A percentile compares a stretch with the other conserved stretches of the same genome.
Conservation (phyloP, 176 grass and related monocot genomes). For the Oropetium thomaeum region DNA sequence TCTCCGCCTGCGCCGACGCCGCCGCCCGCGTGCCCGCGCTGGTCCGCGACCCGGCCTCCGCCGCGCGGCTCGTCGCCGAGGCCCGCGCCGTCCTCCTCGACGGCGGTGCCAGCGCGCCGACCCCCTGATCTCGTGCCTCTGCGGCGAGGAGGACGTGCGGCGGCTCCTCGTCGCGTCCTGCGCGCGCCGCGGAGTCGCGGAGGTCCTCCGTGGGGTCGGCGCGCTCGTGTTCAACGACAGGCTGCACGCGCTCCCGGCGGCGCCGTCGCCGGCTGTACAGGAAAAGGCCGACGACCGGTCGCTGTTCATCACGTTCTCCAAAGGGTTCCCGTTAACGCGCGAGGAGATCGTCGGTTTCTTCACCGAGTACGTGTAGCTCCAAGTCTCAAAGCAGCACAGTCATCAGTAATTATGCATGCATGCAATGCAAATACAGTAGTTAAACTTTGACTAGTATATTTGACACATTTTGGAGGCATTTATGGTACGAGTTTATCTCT, state of each 20-base stretch:
- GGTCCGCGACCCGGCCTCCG: neutral
- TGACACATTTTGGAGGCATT: neutral
- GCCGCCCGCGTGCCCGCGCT: neutral
- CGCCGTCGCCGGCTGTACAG: neutral
- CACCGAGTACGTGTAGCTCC: slow-evolving; percentile 45
- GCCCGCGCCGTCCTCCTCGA: slow-evolving; percentile 41
- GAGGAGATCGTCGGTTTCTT: slow-evolving; percentile 68
- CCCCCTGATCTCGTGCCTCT: slow-evolving; percentile 20
- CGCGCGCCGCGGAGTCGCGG: slow-evolving; percentile 24
- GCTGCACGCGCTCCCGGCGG: slow-evolving; percentile 35
- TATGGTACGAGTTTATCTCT: neutral
- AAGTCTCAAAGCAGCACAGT: slow-evolving; percentile 1
- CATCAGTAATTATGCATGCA: slow-evolving; percentile 7
- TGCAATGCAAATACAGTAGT: neutral
- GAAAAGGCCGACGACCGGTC: slow-evolving; percentile 29
- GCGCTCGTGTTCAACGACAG: slow-evolving; percentile 55
- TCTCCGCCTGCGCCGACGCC: slow-evolving; percentile 22
- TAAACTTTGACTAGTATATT: neutral
- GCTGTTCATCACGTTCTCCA: slow-evolving; percentile 85
- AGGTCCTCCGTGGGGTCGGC: slow-evolving; percentile 42
- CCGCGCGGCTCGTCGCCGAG: slow-evolving; percentile 50
- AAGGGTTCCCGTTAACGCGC: slow-evolving; percentile 59
- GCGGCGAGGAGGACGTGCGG: slow-evolving; percentile 6
- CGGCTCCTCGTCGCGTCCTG: slow-evolving; percentile 24
- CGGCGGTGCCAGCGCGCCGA: neutral